A percentile compares a stretch with the other conserved stretches of the same genome.
phyloP scores from a whole-genome alignment of 2,329 filamentous ascomycete genomes.

The Colletotrichum orchidophilum region DNA sequence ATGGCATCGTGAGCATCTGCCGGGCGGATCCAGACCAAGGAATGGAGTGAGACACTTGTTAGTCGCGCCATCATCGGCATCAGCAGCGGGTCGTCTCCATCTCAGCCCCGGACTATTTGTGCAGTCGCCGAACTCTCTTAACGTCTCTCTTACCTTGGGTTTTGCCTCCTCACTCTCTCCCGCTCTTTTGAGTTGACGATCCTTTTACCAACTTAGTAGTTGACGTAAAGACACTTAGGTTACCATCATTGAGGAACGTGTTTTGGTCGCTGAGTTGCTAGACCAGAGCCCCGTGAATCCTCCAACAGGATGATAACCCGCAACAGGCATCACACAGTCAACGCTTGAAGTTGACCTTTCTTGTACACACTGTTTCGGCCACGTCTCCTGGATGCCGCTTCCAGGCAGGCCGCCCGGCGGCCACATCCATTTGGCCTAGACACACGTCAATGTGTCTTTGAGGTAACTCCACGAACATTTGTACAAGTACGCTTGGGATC shows the following conservation, averaged over 20 bases:
- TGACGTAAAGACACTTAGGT: background rate
- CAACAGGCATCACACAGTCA: constrained; percentile 9
- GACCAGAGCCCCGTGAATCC: background rate
- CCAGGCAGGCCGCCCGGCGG: background rate
- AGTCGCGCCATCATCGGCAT: background rate
- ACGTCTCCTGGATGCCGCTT: background rate
- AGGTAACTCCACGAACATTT: background rate
- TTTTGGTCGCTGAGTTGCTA: background rate
- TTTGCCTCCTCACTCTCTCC: too few species aligned
- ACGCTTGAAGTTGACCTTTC: background rate
- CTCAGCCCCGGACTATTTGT: background rate
- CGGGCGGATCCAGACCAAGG: background rate
- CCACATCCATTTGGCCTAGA: background rate
- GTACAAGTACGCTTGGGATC: too few species aligned
- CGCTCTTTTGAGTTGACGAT: background rate
- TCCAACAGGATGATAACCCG: background rate
- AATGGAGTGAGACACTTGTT: background rate
- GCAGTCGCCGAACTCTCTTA: background rate
- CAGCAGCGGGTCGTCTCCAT: background rate
- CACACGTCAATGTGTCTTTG: background rate
- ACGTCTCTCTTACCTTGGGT: background rate
- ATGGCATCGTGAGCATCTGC: background rate
- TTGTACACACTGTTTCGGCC: background rate
- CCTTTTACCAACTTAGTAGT: background rate
- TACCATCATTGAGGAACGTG: background rate